Evolutionary conservation across 495 filamentous ascomycete genomes (phyloP).

Genomic region (Hyaloscypha bicolor): DNA sequence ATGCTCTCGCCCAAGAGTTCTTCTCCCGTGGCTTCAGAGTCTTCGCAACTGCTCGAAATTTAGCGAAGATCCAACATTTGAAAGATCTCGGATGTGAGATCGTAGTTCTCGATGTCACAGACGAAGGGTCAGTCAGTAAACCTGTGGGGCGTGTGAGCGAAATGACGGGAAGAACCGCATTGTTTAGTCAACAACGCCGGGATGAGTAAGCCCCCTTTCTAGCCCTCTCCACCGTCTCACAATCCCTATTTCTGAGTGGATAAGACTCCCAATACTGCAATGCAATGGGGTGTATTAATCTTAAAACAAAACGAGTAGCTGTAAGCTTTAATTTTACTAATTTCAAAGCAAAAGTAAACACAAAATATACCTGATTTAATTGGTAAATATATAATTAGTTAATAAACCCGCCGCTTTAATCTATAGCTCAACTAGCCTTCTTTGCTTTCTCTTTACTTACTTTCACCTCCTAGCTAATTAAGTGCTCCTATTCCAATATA

Average conservation of each 20-base stretch:
- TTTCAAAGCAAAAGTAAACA: too few species aligned
- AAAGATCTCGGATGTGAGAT: conserved; percentile 41
- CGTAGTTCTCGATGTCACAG: conserved; percentile 51
- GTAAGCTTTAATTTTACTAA: too few species aligned
- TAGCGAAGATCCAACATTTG: conserved; percentile 38
- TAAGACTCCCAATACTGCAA: neutral
- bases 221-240: neutral
- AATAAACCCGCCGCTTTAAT: too few species aligned
- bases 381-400: too few species aligned
- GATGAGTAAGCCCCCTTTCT: neutral
- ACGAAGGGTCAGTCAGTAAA: conserved; percentile 36
- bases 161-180: conserved; percentile 41
- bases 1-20: conserved; percentile 31
- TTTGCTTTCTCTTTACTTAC: too few species aligned
- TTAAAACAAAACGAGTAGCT: too few species aligned
- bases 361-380: too few species aligned
- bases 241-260: neutral
- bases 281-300: too few species aligned
- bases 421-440: too few species aligned
- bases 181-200: conserved; percentile 56
- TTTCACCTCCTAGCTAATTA: too few species aligned
- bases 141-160: conserved; percentile 28
- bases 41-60: conserved; percentile 45
- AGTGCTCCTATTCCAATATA: too few species aligned
- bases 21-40: conserved; percentile 38